Base-by-base conservation (phyloP, 2,329 filamentous ascomycete species). In the Fusarium pseudonygamai region DNA sequence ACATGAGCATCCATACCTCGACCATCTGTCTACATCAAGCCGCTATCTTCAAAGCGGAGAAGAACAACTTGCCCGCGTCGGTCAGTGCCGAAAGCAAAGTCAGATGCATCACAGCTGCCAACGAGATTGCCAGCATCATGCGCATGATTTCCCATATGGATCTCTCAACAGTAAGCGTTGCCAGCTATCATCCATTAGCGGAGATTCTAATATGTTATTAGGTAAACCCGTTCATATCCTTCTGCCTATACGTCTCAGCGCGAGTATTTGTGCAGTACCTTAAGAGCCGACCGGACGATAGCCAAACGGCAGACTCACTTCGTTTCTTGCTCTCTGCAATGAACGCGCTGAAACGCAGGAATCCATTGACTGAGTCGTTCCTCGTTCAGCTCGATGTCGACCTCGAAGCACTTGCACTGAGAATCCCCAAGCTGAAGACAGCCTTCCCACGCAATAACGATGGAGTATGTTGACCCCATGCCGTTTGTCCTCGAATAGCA, bases 21-120 rank as follows among this genome's bases (percentile, higher is more conserved):
- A 95, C 94, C 4, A 98, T 99, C 60, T 98, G 96, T 81, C 85
- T 99, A n/a, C 96, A 99, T 79, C 96, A 99, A 83, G 96, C 96
- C 6, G 96, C 96, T 32, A 98, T 99, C 26, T 98, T 96, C 87
- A 98, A 98, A 80, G 95, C 95, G 0, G 96, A 98, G 78, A 96
- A 95, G 83, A 93, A 97, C 81, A 89, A 91, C 60, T 85, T 98
- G 69, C 91, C 94, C 2, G 85, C 88, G 3, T 91, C 92, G 24
- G 92, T 98, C 52, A 92, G 93, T 72, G 91, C 93, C 3, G 96
- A 98, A 80, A 97, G 95, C 81, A 98, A 97, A 81, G 90, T 96
- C 20, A 90, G 96, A 69, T 98, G 96, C 78, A 94, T 98, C 67
- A 95, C 95, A 28, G 95, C 96, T 18, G 96, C 96, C 34, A 95